A percentile compares a stretch with the other conserved stretches of the same genome.
phyloP scores from a whole-genome alignment of 805 yeast species.

The Pichia occidentalis region DNA sequence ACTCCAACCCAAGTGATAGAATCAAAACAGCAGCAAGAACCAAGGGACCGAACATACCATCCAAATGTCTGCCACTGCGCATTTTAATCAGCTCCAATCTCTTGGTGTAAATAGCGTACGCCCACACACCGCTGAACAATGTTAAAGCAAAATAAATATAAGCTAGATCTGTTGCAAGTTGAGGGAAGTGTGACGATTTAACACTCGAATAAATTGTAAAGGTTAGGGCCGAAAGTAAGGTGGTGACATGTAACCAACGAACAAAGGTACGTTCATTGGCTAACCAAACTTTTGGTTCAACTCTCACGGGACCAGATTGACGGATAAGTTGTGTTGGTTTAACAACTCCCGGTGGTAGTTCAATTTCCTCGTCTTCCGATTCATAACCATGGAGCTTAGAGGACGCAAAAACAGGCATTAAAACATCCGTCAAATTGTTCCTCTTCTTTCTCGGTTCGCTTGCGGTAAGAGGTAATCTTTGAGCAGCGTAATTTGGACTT shows the following conservation, averaged over 20 bases:
- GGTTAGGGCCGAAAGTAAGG: constrained; percentile 77
- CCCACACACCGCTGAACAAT: constrained; percentile 82
- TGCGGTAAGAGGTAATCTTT: constrained; percentile 6
- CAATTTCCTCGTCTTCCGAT: constrained; percentile 82
- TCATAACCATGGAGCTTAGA: constrained; percentile 40
- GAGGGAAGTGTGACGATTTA: constrained; percentile 54
- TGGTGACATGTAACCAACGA: constrained; percentile 89
- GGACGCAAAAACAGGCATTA: constrained; percentile 29
- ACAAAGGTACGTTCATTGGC: constrained; percentile 97
- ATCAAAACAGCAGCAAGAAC: constrained; percentile 66
- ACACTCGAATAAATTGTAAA: constrained; percentile 75
- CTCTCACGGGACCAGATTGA: constrained; percentile 86
- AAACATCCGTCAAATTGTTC: constrained; percentile 19
- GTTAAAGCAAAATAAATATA: constrained; percentile 77
- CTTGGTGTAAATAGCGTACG: constrained; percentile 65
- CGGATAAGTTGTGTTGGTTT: constrained; percentile 76
- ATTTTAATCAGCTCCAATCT: constrained; percentile 69
- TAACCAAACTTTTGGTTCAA: constrained; percentile 97
- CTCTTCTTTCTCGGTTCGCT: constrained; percentile 13
- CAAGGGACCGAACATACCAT: constrained; percentile 85
- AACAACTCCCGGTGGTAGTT: constrained; percentile 81
- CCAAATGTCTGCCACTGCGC: constrained; percentile 83
- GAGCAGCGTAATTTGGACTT: constrained; percentile 5
- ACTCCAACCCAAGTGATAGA: constrained; percentile 63
- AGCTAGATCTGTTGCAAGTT: constrained; percentile 63